phyloP scores from a whole-genome alignment of 345 rosid genomes.

The Moricandia moricandioides region DNA sequence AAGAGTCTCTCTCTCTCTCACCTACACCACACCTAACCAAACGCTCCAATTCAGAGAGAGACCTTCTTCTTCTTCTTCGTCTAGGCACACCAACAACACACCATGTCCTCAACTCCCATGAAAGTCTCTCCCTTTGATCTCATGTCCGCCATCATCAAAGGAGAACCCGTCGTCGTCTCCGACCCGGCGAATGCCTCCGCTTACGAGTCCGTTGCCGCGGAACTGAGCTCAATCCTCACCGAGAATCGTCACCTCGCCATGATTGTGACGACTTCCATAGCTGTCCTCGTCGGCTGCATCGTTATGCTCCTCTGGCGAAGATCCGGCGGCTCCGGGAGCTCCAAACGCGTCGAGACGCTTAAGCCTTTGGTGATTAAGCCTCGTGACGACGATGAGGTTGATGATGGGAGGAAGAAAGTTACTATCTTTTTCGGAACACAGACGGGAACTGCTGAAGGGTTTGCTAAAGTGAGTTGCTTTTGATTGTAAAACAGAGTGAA shows the following conservation, averaged over 20 bases:
- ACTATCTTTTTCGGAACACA: conserved; percentile 91
- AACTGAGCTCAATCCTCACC: conserved; percentile 52
- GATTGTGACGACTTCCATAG: conserved; percentile 80
- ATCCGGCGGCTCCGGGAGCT: conserved; percentile 46
- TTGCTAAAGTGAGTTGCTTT: conserved; percentile 48
- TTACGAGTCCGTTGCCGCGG: conserved; percentile 45
- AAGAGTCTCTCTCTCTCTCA: conserved; percentile 45
- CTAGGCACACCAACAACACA: background rate
- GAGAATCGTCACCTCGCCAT: conserved; percentile 75
- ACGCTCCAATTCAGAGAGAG: conserved; percentile 14
- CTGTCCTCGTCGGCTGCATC: conserved; percentile 85
- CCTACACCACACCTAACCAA: conserved; percentile 45
- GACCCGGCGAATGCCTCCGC: conserved; percentile 67
- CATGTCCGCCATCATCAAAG: conserved; percentile 74
- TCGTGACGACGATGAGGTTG: conserved; percentile 53
- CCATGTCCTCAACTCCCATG: conserved; percentile 35
- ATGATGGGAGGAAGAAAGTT: conserved; percentile 72
- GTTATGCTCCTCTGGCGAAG: conserved; percentile 75
- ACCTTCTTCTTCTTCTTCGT: background rate
- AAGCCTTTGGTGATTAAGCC: conserved; percentile 58
- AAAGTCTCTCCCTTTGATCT: conserved; percentile 73
- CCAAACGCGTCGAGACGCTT: conserved; percentile 45
- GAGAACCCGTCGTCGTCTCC: conserved; percentile 41
- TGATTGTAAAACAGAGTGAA: background rate
- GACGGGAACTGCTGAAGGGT: conserved; percentile 97